A percentile compares a stretch with the other conserved stretches of the same genome.
Evolutionary conservation across 345 rosid species (phyloP).

Genomic region (Barbarea vulgaris): DNA sequence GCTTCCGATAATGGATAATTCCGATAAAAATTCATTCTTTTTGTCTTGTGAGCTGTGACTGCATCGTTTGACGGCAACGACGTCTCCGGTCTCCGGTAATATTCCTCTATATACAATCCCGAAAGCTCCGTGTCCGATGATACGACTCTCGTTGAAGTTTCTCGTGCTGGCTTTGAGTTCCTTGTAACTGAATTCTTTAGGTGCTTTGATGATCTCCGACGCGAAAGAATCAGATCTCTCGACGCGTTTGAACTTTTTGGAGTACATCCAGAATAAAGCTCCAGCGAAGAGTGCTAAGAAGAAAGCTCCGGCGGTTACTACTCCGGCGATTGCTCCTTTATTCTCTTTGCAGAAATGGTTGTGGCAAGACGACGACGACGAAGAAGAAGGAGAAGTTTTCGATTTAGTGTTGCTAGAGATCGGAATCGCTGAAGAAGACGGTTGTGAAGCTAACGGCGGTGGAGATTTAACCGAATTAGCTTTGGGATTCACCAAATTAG

Average conservation of each 20-base stretch:
- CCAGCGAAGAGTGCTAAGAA: slow-evolving; percentile 78
- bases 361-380: slow-evolving; percentile 34
- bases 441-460: slow-evolving; percentile 44
- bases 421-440: slow-evolving; percentile 58
- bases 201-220: slow-evolving; percentile 79
- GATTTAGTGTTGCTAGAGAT: slow-evolving; percentile 23
- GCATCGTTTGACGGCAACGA: slow-evolving; percentile 88
- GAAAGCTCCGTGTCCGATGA: slow-evolving; percentile 90
- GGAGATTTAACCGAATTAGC: slow-evolving; percentile 66
- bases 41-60: slow-evolving; percentile 81
- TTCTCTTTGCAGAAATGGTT: slow-evolving; percentile 72
- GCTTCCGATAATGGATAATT: slow-evolving; percentile 83
- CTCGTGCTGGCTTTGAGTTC: slow-evolving; percentile 80
- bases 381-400: slow-evolving; percentile 42
- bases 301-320: slow-evolving; percentile 84
- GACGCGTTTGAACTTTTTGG: slow-evolving; percentile 61
- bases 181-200: slow-evolving; percentile 81
- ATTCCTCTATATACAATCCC: slow-evolving; percentile 92
- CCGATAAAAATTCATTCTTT: slow-evolving; percentile 79
- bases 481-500: slow-evolving; percentile 71
- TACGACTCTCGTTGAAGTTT: slow-evolving; percentile 64
- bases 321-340: slow-evolving; percentile 86
- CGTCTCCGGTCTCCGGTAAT: slow-evolving; percentile 68
- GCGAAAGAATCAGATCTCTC: slow-evolving; percentile 75
- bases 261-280: slow-evolving; percentile 68